Evolutionary conservation across 2,329 filamentous ascomycete species (phyloP), one percentile per base, ranked within the genome.

Genomic region (Metarhizium album): DNA sequence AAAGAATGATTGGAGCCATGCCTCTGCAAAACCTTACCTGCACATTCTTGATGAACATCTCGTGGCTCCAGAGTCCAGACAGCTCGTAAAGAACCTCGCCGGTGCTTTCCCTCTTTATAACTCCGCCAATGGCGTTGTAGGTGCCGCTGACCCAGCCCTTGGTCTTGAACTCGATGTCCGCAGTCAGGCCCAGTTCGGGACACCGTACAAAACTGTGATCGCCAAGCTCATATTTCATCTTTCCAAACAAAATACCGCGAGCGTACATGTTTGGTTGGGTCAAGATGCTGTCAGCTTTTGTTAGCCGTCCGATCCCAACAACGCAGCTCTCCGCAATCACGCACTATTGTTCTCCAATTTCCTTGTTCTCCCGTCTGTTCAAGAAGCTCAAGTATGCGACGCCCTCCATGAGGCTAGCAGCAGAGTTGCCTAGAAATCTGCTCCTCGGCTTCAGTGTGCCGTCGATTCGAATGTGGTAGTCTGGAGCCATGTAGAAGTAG

Each of bases 201-300:
- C 93, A 97, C 57, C 84, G 80, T 20, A 98, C 87, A 60, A 90
- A 88, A 65, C 90, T 95, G 71, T 95, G 90, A 66, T 97, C 91
- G 56, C 91, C 93, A 7, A 98, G 81, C 72, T 98, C 93, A 68
- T 97, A 98, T 69, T 96, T 97, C 93, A 98, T 97, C 68, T 96
- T 97, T 46, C 93, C 93, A 62, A 98, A 96, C 8, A 98, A 75
- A 53, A 98, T 97, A 35, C 93, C 91, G 55, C 93, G 82, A 22
- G 91, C 93, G 67, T 98, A 98, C 90, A 98, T 98, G 72, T 98
- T 98, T 18, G 93, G 93, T 64, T 98, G 93, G 4, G 93, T 97
- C 48, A 97, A 71, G 62, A 94, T 87, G 69, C 88, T 94, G 42
- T 1, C 7, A 42, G 40, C 29, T 8, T 4, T 33, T 22, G 42